Evolutionary conservation across 305 asterid species (phyloP).

Genomic region (Fraxinus velutina): DNA sequence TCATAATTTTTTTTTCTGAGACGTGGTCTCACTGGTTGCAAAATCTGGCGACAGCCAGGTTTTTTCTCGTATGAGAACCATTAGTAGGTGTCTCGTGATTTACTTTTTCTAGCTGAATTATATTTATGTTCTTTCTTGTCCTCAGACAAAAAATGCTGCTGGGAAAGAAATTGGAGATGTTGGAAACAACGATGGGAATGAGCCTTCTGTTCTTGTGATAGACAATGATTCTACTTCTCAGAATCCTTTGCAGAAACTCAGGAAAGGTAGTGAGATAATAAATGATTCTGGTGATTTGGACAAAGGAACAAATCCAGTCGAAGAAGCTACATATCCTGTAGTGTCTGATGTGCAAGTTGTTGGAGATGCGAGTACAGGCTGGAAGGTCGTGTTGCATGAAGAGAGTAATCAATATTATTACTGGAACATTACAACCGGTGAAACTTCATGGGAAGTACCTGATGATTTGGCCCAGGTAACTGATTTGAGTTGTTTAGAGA

Average conservation of each 20-base stretch:
- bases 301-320: constrained; percentile 32
- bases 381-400: constrained; percentile 92
- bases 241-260: constrained; percentile 37
- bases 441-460: constrained; percentile 96
- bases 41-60: background rate
- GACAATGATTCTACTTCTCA: constrained; percentile 32
- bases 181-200: constrained; percentile 32
- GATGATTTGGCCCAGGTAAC: constrained; percentile 40
- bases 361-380: constrained; percentile 54
- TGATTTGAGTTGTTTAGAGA: constrained; percentile 34
- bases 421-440: constrained; percentile 85
- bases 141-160: constrained; percentile 39
- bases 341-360: constrained; percentile 35
- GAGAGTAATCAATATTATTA: constrained; percentile 86
- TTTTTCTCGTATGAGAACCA: background rate
- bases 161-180: constrained; percentile 32
- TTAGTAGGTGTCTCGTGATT: background rate
- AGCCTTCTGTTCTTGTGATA: constrained; percentile 25
- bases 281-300: constrained; percentile 34
- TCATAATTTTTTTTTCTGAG: background rate
- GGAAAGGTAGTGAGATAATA: constrained; percentile 31
- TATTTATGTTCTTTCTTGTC: constrained; percentile 1
- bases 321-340: constrained; percentile 36
- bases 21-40: background rate
- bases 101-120: constrained; percentile 16